These are phyloP conservation scores for Dendryphion nanum DNA, from an alignment of 2,329 filamentous ascomycete species.

Conservation along the genomic window DNA sequence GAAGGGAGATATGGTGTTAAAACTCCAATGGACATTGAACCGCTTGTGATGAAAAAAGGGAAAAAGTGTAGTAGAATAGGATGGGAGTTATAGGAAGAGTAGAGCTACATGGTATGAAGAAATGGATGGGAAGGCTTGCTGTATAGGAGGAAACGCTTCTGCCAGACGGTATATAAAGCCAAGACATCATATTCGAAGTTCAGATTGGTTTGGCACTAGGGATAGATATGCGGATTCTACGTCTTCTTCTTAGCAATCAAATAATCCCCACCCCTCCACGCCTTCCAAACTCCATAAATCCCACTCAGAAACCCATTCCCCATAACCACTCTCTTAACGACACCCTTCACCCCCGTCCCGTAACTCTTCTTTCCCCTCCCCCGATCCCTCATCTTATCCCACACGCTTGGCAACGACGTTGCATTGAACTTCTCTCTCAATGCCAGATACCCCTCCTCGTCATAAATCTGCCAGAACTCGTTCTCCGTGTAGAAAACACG, in stretches of 20 bases:
- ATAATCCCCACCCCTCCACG: constrained; percentile 32
- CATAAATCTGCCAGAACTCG: constrained; percentile 69
- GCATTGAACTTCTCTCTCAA: constrained; percentile 65
- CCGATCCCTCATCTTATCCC: constrained; percentile 58
- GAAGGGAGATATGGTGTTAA: too few relatives aligned
- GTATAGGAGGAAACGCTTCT: too few relatives aligned
- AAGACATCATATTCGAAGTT: too few relatives aligned
- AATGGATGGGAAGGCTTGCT: too few relatives aligned
- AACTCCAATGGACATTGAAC: too few relatives aligned
- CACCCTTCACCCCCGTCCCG: constrained; percentile 20
- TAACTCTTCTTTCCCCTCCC: constrained; percentile 39
- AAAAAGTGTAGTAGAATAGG: too few relatives aligned
- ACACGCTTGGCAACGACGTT: constrained; percentile 63
- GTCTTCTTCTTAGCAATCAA: constrained; percentile 23
- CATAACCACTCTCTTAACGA: constrained; percentile 22
- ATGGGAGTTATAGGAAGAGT: too few relatives aligned
- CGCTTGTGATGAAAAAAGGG: too few relatives aligned
- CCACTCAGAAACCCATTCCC: constrained; percentile 34
- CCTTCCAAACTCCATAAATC: constrained; percentile 40
- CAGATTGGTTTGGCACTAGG: too few relatives aligned
- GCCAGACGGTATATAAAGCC: too few relatives aligned
- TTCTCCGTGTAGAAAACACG: constrained; percentile 76
- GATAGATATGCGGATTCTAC: too few relatives aligned
- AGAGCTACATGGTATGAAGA: too few relatives aligned
- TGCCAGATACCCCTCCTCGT: constrained; percentile 59